phyloP scores from a whole-genome alignment of 2,329 filamentous ascomycete genomes.

The Sordariomycetes sp. region DNA sequence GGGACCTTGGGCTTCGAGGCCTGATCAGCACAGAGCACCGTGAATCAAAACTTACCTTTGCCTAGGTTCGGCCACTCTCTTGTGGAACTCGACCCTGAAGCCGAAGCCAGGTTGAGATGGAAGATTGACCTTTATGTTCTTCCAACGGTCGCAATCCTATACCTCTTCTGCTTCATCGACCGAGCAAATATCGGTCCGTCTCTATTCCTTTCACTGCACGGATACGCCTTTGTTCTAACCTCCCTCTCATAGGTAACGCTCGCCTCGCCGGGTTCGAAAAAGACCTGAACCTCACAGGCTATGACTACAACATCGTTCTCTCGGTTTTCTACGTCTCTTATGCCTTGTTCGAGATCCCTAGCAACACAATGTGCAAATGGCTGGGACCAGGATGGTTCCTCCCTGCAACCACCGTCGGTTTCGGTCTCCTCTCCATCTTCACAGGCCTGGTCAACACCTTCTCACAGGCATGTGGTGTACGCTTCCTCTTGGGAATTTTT shows the following conservation, averaged over 20 bases:
- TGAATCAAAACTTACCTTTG: neutral
- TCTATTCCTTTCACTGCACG: constrained; percentile 16
- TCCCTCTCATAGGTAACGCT: constrained; percentile 18
- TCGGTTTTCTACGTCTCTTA: constrained; percentile 44
- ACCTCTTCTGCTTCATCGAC: constrained; percentile 66
- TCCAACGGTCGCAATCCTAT: constrained; percentile 55
- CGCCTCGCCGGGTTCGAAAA: constrained; percentile 21
- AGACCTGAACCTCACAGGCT: constrained; percentile 34
- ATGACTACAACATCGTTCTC: constrained; percentile 45
- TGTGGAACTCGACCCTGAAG: neutral
- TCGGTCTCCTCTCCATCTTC: constrained; percentile 34
- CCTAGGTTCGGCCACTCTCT: neutral
- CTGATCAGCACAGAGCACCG: neutral
- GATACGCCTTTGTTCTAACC: neutral
- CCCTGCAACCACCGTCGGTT: constrained; percentile 42
- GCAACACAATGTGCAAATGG: constrained; percentile 45
- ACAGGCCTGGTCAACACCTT: constrained; percentile 39
- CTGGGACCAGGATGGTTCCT: constrained; percentile 31
- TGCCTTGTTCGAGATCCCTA: constrained; percentile 41
- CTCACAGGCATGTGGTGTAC: constrained; percentile 43
- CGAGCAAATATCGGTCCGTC: constrained; percentile 58
- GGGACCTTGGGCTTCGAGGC: neutral
- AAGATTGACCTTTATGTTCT: constrained; percentile 59
- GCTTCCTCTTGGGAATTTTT: constrained; percentile 57
- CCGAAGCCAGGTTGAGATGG: constrained; percentile 27